These are phyloP conservation scores for Claviceps monticola DNA, from an alignment of 2,329 filamentous ascomycete genomes.

Conservation along the genomic window DNA sequence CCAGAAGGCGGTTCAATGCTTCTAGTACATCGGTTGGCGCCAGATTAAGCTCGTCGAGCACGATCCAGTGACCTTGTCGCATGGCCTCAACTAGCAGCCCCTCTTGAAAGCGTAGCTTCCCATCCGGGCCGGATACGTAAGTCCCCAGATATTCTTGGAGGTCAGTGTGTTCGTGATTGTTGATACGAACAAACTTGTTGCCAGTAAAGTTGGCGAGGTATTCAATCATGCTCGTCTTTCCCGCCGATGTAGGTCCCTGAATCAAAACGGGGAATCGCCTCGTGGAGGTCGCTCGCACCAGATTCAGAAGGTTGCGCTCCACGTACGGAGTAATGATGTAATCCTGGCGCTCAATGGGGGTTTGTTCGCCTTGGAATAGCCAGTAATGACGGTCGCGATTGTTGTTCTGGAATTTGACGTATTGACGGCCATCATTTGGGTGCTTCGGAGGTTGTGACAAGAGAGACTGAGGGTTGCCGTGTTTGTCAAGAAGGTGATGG, in stretches of 20 bases:
- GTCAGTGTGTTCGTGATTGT: conserved; percentile 98
- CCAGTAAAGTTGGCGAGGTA: conserved; percentile 94
- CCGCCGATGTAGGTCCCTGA: conserved; percentile 90
- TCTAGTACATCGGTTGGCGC: conserved; percentile 95
- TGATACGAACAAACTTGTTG: conserved; percentile 95
- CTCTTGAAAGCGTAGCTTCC: conserved; percentile 81
- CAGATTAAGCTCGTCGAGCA: conserved; percentile 92
- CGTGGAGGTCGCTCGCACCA: conserved; percentile 88
- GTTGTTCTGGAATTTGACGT: conserved; percentile 63
- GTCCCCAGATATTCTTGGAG: conserved; percentile 94
- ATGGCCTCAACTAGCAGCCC: conserved; percentile 87
- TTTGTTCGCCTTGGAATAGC: conserved; percentile 60
- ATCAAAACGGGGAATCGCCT: conserved; percentile 85
- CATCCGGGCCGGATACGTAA: conserved; percentile 75
- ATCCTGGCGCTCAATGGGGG: conserved; percentile 57
- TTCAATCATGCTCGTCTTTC: conserved; percentile 99
- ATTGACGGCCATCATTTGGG: conserved; percentile 60
- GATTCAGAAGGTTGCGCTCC: conserved; percentile 82
- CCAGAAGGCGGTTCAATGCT: conserved; percentile 83
- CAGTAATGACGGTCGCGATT: conserved; percentile 65
- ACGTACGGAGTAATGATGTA: conserved; percentile 97
- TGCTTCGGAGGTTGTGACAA: conserved; percentile 65
- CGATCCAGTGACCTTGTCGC: conserved; percentile 90
- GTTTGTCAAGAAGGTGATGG: conserved; percentile 60
- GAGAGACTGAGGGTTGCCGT: conserved; percentile 53